Conservation (phyloP, 2,329 filamentous ascomycete genomes). For the Aspergillus luchuensis region DNA sequence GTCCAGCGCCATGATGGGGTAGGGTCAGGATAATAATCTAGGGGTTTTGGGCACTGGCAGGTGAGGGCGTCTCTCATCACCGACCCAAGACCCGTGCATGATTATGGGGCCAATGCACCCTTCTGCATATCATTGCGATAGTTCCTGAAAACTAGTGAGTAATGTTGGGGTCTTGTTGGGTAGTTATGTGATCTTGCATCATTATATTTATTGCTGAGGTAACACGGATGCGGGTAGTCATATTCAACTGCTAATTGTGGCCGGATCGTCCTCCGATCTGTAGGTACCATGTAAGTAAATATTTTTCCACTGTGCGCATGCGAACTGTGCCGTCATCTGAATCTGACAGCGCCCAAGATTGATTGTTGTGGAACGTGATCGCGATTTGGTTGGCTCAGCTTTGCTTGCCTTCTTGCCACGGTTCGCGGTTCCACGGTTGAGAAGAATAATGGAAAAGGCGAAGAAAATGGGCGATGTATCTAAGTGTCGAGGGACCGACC, state of each 20-base stretch:
- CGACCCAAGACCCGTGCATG: background rate
- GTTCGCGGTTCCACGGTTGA: background rate
- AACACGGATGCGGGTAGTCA: background rate
- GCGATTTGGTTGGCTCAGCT: background rate
- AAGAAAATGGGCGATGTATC: background rate
- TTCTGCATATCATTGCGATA: background rate
- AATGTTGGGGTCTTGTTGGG: background rate
- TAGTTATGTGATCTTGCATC: background rate
- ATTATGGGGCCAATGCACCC: background rate
- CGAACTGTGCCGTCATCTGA: background rate
- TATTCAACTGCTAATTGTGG: background rate
- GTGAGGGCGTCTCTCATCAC: background rate
- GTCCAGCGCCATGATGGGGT: constrained; percentile 7
- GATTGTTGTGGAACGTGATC: background rate
- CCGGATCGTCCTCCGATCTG: background rate
- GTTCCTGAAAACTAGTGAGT: background rate
- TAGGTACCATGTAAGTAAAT: background rate
- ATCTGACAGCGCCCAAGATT: background rate
- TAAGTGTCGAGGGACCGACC: background rate
- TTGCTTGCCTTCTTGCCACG: background rate
- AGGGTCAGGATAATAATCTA: background rate
- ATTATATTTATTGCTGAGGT: background rate
- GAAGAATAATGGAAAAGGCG: background rate
- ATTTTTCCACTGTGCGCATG: background rate
- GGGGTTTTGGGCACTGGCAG: background rate